A percentile compares a stretch with the other conserved stretches of the same genome.
Evolutionary conservation across 805 yeast species (phyloP).

Genomic region (Ogataea sp.): DNA sequence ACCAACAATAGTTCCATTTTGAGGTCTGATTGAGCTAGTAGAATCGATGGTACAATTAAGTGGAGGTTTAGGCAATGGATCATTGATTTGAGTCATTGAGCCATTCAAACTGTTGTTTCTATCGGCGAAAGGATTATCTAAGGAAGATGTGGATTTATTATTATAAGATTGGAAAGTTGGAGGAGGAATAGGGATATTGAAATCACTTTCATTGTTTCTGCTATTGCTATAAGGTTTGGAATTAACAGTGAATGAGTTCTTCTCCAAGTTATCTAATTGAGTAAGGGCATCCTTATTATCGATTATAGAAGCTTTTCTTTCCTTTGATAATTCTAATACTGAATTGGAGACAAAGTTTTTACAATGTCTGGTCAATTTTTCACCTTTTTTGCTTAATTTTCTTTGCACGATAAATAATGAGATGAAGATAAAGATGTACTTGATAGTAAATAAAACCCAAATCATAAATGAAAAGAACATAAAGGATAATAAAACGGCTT

Average conservation of each 20-base stretch:
- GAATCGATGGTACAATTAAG: too few relatives aligned
- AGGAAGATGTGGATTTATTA: not conserved
- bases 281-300: not conserved
- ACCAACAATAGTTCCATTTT: too few relatives aligned
- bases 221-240: not conserved
- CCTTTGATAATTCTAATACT: conserved; percentile 8
- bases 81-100: too few relatives aligned
- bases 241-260: too few relatives aligned
- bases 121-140: not conserved
- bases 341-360: conserved; percentile 18
- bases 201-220: not conserved
- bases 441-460: conserved; percentile 54
- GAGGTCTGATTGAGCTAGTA: too few relatives aligned
- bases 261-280: too few relatives aligned
- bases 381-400: conserved; percentile 3
- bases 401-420: conserved; percentile 13
- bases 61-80: too few relatives aligned
- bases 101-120: too few relatives aligned
- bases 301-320: conserved; percentile 1
- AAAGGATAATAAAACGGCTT: conserved; percentile 65
- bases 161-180: not conserved
- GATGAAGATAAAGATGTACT: conserved; percentile 13
- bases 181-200: not conserved
- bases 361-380: conserved; percentile 15
- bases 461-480: conserved; percentile 70